Conservation (phyloP, 2,329 filamentous ascomycete species). For the Blumeriella jaapii region DNA sequence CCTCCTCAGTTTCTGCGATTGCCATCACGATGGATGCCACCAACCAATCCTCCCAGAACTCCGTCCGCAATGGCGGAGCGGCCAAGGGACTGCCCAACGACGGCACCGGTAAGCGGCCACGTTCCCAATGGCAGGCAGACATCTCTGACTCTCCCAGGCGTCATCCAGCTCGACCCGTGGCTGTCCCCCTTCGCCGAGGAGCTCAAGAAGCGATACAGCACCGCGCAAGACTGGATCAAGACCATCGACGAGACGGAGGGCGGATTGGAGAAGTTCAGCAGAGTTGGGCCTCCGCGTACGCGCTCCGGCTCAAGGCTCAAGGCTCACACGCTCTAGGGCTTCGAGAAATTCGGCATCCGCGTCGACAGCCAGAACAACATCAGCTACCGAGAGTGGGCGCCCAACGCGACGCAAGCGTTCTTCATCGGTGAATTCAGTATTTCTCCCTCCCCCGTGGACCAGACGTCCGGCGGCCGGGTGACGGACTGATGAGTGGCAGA, state of each 20-base stretch:
- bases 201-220: constrained; percentile 64
- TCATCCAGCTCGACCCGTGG: constrained; percentile 80
- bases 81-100: constrained; percentile 48
- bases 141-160: constrained; percentile 46
- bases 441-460: constrained; percentile 11
- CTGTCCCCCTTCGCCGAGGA: constrained; percentile 73
- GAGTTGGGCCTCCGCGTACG: constrained; percentile 36
- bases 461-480: constrained; percentile 5
- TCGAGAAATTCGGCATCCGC: constrained; percentile 77
- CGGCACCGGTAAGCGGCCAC: constrained; percentile 51
- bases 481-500: constrained; percentile 39
- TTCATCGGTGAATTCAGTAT: constrained; percentile 91
- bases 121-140: constrained; percentile 2
- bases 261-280: constrained; percentile 83
- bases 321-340: no score
- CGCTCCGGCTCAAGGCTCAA: constrained; percentile 28
- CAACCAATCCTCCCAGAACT: constrained; percentile 22
- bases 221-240: constrained; percentile 78
- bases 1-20: not conserved
- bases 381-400: constrained; percentile 90
- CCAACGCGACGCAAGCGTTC: constrained; percentile 73
- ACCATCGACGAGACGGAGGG: constrained; percentile 75
- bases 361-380: constrained; percentile 75
- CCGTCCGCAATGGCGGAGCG: constrained; percentile 27
- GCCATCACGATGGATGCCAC: constrained; percentile 21